phyloP scores from a whole-genome alignment of 768 basidiomycete species.

The Pluteus cervinus region DNA sequence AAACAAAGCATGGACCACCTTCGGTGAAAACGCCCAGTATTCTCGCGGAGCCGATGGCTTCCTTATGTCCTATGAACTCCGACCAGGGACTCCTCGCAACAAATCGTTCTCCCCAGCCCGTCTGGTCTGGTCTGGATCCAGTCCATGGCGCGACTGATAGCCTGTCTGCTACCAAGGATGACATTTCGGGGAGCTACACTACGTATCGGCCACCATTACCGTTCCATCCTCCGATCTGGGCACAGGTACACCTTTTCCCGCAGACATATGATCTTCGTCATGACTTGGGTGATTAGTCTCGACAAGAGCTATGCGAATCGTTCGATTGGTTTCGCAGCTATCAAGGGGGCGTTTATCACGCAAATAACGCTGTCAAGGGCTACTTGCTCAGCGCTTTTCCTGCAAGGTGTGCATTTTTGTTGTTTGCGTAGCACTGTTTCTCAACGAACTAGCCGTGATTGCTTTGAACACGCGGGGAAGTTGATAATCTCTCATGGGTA shows the following conservation, averaged over 20 bases:
- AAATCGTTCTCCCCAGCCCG: too few species aligned
- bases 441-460: conserved; percentile 50
- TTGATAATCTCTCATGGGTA: conserved; percentile 85
- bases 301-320: conserved; percentile 81
- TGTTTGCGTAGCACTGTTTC: conserved; percentile 1
- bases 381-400: conserved; percentile 73
- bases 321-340: conserved; percentile 72
- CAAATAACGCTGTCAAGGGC: conserved; percentile 56
- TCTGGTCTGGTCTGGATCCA: too few species aligned
- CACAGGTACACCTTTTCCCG: conserved; percentile 23
- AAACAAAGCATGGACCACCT: too few species aligned
- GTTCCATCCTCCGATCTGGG: conserved; percentile 36
- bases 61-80: too few species aligned
- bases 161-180: too few species aligned
- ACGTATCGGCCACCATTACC: conserved; percentile 21
- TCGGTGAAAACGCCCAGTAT: too few species aligned
- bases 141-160: too few species aligned
- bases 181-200: too few species aligned
- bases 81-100: too few species aligned
- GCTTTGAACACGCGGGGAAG: conserved; percentile 56
- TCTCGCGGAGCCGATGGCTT: too few species aligned
- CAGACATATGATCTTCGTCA: not conserved
- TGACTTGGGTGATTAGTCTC: conserved; percentile 40
- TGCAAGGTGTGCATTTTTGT: conserved; percentile 38
- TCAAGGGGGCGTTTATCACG: conserved; percentile 74